Evolutionary conservation across 352 stramenopile species (phyloP).

Genomic region (Pythium aquatile): DNA sequence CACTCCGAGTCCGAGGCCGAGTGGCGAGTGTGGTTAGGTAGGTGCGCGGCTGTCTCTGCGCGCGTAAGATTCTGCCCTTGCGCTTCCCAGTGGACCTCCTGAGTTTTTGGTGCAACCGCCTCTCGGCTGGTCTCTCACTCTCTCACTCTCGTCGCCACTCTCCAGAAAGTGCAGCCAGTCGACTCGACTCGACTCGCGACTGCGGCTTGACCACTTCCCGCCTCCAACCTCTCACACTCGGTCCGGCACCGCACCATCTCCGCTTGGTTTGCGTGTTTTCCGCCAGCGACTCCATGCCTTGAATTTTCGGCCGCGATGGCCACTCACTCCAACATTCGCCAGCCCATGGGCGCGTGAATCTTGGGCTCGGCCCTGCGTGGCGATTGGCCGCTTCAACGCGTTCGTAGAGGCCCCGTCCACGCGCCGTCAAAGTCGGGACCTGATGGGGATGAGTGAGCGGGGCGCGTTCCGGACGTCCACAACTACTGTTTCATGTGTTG

Average conservation of each 20-base stretch:
- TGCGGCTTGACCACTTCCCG: not conserved
- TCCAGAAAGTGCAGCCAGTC: no score
- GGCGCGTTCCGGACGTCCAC: not conserved
- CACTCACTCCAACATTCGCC: not conserved
- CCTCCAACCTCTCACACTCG: not conserved
- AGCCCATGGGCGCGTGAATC: not conserved
- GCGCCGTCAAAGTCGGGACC: not conserved
- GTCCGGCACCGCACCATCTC: not conserved
- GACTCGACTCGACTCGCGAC: no score
- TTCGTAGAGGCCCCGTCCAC: not conserved
- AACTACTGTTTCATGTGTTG: not conserved
- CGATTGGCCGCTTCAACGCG: not conserved
- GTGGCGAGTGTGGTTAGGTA: conserved; percentile 8
- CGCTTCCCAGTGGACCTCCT: not conserved
- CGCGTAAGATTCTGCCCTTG: conserved; percentile 12
- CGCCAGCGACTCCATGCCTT: not conserved
- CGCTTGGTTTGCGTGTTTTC: not conserved
- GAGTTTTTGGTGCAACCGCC: not conserved
- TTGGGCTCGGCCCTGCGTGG: not conserved
- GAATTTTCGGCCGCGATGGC: not conserved
- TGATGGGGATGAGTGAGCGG: conserved; percentile 4
- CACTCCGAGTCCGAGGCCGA: not conserved
- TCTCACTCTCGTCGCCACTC: no score
- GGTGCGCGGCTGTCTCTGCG: conserved; percentile 13
- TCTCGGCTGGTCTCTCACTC: no score